Evolutionary conservation across 2,329 filamentous ascomycete genomes (phyloP), one percentile per base, ranked within the genome.

Genomic region (Pseudogymnoascus sp.): DNA sequence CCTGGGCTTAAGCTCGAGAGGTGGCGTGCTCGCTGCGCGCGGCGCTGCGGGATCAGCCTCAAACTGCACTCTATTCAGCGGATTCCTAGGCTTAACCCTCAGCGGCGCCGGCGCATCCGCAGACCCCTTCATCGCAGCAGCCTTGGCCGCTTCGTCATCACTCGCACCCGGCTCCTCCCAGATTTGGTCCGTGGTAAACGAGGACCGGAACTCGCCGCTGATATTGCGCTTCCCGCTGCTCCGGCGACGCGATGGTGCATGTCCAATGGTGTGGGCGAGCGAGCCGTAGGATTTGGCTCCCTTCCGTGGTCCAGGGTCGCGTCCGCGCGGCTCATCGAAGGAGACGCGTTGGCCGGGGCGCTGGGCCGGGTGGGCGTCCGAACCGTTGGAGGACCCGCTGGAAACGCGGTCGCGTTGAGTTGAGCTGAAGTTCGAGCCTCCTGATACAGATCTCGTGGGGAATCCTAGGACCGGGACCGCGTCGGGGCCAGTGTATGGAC

Each of bases 121-220:
- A 64, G 63, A 45, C 40, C 40, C 21, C 63, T 63, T 68, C 64
- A 63, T 69, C 63, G 31, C 70, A 48, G 33, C 65, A 63, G 12
- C 67, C 67, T 60, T 67, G 67, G 55, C 67, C 61, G 8, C 61
- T 7, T 36, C 33, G 1, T 33, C 29, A 21, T 62, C 60, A 12
- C 70, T 71, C 62, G 80, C 79, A 69, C 89, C 85, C 0, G 90
- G 89, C 72, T 97, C 93, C 73, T 97, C 92, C 80, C 91, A 97
- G 64, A 97, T 92, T 70, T 90, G 86, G 71, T 92, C 88, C 35
- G 87, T 84, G 1, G 87, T 87, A 71, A 90, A 92, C 1, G 86
- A 82, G 25, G 67, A 64, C 61, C 80, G 83, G 63, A 87, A 76
- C 69, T 88, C 86, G 18, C 86, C 87, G 71, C 87, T 91, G 69